Base-by-base conservation (phyloP, 352 stramenopile genomes). In the Phytophthora melonis region DNA sequence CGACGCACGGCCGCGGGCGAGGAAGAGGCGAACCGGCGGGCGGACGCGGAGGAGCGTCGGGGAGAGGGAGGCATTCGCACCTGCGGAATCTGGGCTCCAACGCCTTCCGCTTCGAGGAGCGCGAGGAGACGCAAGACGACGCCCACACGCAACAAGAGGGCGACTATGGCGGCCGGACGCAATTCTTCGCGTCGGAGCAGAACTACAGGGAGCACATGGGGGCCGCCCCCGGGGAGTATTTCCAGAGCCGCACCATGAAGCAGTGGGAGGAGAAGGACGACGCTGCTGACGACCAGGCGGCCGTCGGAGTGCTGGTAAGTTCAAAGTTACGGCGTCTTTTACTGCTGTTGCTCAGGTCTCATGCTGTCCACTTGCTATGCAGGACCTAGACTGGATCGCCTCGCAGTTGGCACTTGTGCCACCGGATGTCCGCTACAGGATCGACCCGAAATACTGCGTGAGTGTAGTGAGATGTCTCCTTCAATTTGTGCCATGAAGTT, bases 381-480 rank as follows among this genome's bases (percentile, higher is more conserved):
- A 95, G 88, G 86, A 95, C 66, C 88, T 94, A 45, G 63, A 80
- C 21, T 93, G 82, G 83, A 85, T 95, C 53, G 86, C 79, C 1
- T 74, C 79, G 36, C 87, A 94, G 53, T 61, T 95, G 41, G 36
- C 79, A 39, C 59, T 64, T 3, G 74, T 94, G 23, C 18, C 79
- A 32, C 88, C 81, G 9, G 71, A 77, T 16, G 68, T 84, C 21
- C 87, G 88, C 30, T 94, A 89, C 65, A 77, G 80, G 32, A 88
- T 95, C 64, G 87, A 95, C 47, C 70, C 78, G 2, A 93, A 93
- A 77, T 93, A 91, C 59, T 92, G 85, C 54, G 87, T 94, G 63
- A 78, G 86, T 83, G 5, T n/a, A 32, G 6, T 21, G 13, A 41
- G 8, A 41, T 41, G 34, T 41, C 34, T 41, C 13, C 34, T 41